Evolutionary conservation across 192 early-diverging fungal species (phyloP), one percentile per base, ranked within the genome.

Genomic region (Radiomyces spectabilis): DNA sequence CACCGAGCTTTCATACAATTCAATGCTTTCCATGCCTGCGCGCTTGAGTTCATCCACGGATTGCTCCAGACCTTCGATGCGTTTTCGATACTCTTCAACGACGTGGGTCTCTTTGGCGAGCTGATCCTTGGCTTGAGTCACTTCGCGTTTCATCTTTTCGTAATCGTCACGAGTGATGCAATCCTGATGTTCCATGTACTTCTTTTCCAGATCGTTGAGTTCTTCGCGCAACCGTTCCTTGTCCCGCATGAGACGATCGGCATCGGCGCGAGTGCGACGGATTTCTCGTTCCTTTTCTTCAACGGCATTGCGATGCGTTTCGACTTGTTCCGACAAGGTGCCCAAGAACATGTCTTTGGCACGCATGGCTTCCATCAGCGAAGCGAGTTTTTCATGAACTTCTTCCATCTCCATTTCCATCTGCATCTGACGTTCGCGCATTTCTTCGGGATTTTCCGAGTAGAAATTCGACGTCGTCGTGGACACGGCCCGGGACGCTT

Each of bases 21-120:
- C 66, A 2, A 75, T 57, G 21, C 65, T 68, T 21, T 75, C 73
- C 59, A 72, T 63, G 31, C 73, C 65, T 0, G 73, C 69, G 31
- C 52, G 38, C 44, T 72, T 75, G 22, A 75, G 47, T 13, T 75
- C 59, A 35, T 68, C 57, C 0, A 67, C 64, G 1, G 61, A 49
- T 35, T 52, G 55, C 27, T 68, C 54, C 9, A 75, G 39, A 8
- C 46, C 29, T 24, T 33, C 15, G 24, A 70, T 38, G 18, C 55
- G 43, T 10, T 44, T 19, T 16, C 47, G 29, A 29, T 60, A 47
- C 0, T 62, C 68, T 6, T 42, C 57, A 15, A 49, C 52, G 24
- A 33, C 15, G 15, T 13, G 26, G 0, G n/a, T 30, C 51, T 66
- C 64, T 26, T 55, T 55, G 1, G 26, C 26, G 18, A 59, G 31